Evolutionary conservation across 1,284 basidiomycete genomes (phyloP).

Genomic region (Ceratobasidium papillatum): DNA sequence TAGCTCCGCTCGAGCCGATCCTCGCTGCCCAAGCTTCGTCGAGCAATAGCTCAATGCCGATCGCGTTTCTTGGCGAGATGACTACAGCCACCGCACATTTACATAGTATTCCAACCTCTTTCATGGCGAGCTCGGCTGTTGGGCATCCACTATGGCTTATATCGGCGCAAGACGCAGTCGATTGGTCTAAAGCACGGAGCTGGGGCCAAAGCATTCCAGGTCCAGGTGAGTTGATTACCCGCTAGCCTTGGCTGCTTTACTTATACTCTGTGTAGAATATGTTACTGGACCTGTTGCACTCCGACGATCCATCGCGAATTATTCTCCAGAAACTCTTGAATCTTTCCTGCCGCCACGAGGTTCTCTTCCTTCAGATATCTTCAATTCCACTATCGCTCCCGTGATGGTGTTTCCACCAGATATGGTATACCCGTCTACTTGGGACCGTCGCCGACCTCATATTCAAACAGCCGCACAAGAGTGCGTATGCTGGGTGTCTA

Average conservation of each 20-base stretch:
- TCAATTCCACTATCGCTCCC: background rate
- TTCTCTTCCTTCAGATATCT: background rate
- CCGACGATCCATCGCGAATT: conserved; percentile 2
- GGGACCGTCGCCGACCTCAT: conserved; percentile 9
- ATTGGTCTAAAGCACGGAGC: conserved; percentile 16
- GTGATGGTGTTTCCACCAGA: conserved; percentile 13
- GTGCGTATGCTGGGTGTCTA: conserved; percentile 19
- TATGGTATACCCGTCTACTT: conserved; percentile 6
- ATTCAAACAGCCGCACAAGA: conserved; percentile 11
- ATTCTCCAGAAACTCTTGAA: background rate
- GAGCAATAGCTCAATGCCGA: background rate
- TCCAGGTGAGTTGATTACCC: background rate
- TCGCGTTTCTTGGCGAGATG: conserved; percentile 18
- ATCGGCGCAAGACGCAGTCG: conserved; percentile 9
- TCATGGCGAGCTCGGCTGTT: conserved; percentile 4
- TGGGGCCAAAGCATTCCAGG: conserved; percentile 3
- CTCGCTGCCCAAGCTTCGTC: background rate
- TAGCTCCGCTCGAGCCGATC: background rate
- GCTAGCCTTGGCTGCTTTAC: background rate
- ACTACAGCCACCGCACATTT: background rate
- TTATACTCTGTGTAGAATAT: background rate
- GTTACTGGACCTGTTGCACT: conserved; percentile 9
- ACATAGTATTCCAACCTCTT: conserved; percentile 14
- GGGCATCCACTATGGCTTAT: conserved; percentile 23
- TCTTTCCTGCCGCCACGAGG: background rate